These are phyloP conservation scores for Fusarium nisikadoi DNA, from an alignment of 2,329 filamentous ascomycete species.

Conservation along the genomic window DNA sequence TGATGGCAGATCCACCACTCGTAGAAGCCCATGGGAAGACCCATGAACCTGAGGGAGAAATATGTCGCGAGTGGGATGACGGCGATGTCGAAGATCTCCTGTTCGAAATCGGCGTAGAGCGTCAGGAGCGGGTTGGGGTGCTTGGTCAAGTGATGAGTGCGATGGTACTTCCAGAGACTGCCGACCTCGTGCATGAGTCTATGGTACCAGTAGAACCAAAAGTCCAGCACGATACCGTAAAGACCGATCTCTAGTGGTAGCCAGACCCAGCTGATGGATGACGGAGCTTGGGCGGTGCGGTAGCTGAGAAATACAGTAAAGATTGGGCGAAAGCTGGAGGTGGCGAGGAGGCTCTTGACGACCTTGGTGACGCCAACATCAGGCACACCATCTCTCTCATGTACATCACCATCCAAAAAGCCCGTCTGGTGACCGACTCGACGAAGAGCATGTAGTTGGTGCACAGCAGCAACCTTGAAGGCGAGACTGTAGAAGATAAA, in stretches of 20 bases:
- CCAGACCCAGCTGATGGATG: not conserved
- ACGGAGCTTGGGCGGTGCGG: not conserved
- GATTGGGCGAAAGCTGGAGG: not conserved
- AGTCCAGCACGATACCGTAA: conserved; percentile 17
- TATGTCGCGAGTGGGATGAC: not conserved
- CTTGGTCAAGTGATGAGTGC: conserved; percentile 24
- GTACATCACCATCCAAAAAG: not conserved
- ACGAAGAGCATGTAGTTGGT: not conserved
- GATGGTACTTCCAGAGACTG: conserved; percentile 20
- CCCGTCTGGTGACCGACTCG: not conserved
- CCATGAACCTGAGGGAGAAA: not conserved
- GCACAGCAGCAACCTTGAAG: not conserved
- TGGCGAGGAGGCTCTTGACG: not conserved
- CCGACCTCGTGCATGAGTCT: conserved; percentile 23
- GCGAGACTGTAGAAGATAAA: not conserved
- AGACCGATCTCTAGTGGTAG: conserved; percentile 6
- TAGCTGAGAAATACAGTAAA: not conserved
- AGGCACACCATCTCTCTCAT: not conserved
- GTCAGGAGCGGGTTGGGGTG: conserved; percentile 18
- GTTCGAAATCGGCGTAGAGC: conserved; percentile 18
- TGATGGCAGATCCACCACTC: conserved; percentile 30
- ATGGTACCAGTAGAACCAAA: conserved; percentile 27
- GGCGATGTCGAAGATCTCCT: conserved; percentile 23
- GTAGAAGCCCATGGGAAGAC: conserved; percentile 15
- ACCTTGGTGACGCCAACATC: not conserved